Conservation (phyloP, 2,329 filamentous ascomycete genomes). For the Fusarium torulosum region DNA sequence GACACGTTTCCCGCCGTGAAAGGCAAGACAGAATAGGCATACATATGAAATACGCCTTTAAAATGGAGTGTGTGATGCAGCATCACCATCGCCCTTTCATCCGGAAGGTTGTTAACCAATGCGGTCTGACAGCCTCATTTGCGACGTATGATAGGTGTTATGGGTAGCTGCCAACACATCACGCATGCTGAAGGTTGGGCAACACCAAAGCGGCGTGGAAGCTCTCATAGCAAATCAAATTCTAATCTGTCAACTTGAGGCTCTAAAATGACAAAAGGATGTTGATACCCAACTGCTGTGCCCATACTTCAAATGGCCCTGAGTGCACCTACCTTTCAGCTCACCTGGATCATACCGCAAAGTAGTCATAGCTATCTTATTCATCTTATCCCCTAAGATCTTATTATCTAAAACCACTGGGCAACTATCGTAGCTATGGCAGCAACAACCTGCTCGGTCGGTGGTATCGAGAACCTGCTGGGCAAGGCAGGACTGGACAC, state of each 20-base stretch:
- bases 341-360: background rate
- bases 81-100: background rate
- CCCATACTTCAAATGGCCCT: background rate
- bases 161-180: slow-evolving; percentile 25
- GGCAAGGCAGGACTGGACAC: slow-evolving; percentile 42
- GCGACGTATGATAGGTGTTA: background rate
- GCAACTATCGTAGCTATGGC: slow-evolving; percentile 38
- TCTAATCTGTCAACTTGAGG: background rate
- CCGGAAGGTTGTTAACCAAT: slow-evolving; percentile 13
- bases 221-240: slow-evolving; percentile 5
- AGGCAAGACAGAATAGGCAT: background rate
- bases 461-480: slow-evolving; percentile 37
- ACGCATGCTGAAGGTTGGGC: background rate
- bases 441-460: slow-evolving; percentile 41
- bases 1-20: slow-evolving; percentile 12
- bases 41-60: no score
- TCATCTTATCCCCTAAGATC: no score
- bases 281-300: slow-evolving; percentile 16
- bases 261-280: background rate
- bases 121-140: slow-evolving; percentile 5
- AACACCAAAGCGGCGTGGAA: background rate
- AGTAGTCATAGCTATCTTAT: background rate
- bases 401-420: background rate
- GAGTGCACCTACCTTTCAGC: background rate
- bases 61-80: background rate